phyloP scores from a whole-genome alignment of 768 basidiomycete genomes.

The Agaricus subrufescens region DNA sequence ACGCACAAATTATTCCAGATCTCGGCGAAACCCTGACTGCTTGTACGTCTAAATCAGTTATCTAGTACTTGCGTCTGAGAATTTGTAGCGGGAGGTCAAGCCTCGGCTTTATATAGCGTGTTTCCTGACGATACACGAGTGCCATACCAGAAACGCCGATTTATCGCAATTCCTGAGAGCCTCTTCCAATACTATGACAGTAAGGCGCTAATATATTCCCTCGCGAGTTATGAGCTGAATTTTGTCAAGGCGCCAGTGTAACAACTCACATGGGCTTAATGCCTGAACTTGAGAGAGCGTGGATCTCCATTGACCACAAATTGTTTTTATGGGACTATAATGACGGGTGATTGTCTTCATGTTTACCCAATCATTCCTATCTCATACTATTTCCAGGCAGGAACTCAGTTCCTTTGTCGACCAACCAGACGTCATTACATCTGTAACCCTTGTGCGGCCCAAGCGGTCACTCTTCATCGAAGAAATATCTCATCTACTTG shows the following conservation, averaged over 20 bases:
- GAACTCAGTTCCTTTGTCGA: constrained; percentile 91
- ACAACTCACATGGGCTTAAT: constrained; percentile 87
- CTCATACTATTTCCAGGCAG: constrained; percentile 41
- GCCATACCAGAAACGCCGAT: constrained; percentile 74
- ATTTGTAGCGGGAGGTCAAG: constrained; percentile 53
- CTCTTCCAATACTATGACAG: constrained; percentile 78
- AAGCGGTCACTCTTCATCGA: constrained; percentile 88
- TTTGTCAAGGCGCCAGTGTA: constrained; percentile 51
- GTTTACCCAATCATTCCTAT: background rate
- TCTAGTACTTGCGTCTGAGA: constrained; percentile 8
- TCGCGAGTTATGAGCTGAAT: constrained; percentile 12
- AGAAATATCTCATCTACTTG: constrained; percentile 82
- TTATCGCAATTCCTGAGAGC: constrained; percentile 73
- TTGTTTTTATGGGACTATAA: constrained; percentile 96
- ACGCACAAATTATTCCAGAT: constrained; percentile 72
- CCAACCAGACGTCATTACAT: constrained; percentile 83
- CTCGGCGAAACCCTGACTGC: constrained; percentile 62
- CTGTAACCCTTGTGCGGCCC: constrained; percentile 85
- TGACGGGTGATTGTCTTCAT: constrained; percentile 57
- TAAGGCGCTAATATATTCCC: constrained; percentile 24
- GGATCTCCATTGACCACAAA: constrained; percentile 93
- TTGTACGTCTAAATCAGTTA: constrained; percentile 34
- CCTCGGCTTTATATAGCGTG: constrained; percentile 74
- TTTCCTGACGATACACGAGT: constrained; percentile 75
- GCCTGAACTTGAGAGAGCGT: constrained; percentile 89